Evolutionary conservation across 176 grass and related monocot genomes (phyloP).

Genomic region (Triticum monococcum): DNA sequence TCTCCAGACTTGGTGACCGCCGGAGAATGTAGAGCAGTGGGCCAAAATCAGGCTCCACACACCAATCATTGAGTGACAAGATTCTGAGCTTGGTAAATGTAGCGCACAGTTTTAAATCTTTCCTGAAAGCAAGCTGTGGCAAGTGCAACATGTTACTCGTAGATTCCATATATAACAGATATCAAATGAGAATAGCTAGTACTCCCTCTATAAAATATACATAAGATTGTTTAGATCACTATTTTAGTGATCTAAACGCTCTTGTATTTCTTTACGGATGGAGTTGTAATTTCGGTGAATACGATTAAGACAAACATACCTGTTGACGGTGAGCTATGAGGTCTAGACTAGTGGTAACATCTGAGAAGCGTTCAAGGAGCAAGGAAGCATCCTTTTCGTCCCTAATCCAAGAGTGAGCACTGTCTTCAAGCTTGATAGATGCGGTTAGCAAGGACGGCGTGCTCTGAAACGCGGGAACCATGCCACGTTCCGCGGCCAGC

Average conservation of each 20-base stretch:
- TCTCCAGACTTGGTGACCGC: background rate
- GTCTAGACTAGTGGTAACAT: background rate
- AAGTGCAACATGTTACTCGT: too few species aligned
- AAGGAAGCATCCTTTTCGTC: background rate
- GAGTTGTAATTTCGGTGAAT: too few species aligned
- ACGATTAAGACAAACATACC: background rate
- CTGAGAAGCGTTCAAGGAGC: background rate
- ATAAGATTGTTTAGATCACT: too few species aligned
- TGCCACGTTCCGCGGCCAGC: background rate
- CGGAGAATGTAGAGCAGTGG: background rate
- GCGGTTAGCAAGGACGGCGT: background rate
- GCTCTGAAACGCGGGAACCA: background rate
- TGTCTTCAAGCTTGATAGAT: background rate
- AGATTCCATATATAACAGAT: too few species aligned
- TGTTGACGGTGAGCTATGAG: background rate
- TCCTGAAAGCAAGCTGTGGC: background rate
- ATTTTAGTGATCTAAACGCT: too few species aligned
- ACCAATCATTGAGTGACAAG: background rate
- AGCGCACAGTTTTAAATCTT: background rate
- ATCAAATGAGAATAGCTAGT: too few species aligned
- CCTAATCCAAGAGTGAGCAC: too few species aligned
- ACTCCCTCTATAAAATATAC: too few species aligned
- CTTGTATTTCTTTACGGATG: too few species aligned
- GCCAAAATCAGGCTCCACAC: background rate
- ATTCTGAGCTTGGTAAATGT: background rate